Conservation (phyloP, 768 basidiomycete genomes). For the Termitomyces sp. region DNA sequence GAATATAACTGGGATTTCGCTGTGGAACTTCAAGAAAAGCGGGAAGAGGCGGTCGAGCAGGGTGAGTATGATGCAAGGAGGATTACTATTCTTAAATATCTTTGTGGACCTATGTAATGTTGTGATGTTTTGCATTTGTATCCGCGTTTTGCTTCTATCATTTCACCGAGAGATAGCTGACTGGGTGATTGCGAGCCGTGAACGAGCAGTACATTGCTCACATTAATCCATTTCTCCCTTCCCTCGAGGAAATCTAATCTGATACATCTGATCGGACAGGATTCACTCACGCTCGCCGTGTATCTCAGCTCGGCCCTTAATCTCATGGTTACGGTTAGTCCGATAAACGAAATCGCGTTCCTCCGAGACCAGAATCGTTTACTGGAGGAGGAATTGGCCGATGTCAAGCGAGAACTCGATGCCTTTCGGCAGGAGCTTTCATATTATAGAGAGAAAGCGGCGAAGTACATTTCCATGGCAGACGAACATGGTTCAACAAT, state of each 20-base stretch:
- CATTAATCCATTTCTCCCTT: too few species aligned
- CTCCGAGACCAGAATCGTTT: not conserved
- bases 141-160: not conserved
- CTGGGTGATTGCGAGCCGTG: too few species aligned
- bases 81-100: not conserved
- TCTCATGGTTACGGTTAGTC: not conserved
- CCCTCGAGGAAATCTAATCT: not conserved
- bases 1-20: not conserved
- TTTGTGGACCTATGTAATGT: not conserved
- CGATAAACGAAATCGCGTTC: not conserved
- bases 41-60: not conserved
- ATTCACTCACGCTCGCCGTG: not conserved
- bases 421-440: conserved; percentile 1
- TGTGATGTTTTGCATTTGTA: not conserved
- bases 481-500: not conserved
- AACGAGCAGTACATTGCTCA: too few species aligned
- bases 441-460: not conserved
- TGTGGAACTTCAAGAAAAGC: not conserved
- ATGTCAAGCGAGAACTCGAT: not conserved
- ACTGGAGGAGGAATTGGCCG: not conserved
- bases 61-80: not conserved
- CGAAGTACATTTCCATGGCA: not conserved
- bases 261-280: not conserved
- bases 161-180: too few species aligned
- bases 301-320: too few species aligned